phyloP scores from a whole-genome alignment of 2,329 filamentous ascomycete species.

The Ophiostoma pallidulum region DNA sequence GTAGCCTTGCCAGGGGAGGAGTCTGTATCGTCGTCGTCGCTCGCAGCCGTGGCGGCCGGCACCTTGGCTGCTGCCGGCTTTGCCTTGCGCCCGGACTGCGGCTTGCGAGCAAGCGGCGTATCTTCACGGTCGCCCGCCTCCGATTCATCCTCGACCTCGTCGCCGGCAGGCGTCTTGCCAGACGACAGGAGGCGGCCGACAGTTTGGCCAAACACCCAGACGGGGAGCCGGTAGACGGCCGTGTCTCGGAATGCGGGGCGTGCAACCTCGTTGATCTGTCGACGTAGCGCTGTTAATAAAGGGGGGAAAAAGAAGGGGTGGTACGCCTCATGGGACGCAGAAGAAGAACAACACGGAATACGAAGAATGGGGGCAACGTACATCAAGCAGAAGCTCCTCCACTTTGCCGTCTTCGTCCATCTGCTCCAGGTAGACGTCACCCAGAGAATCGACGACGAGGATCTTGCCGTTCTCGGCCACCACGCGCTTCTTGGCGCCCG shows the following conservation, averaged over 20 bases:
- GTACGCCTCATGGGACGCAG: too few species aligned
- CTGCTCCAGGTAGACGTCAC: conserved; percentile 93
- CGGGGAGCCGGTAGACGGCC: conserved; percentile 67
- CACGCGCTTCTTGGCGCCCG: conserved; percentile 76
- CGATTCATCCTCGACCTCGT: conserved; percentile 28
- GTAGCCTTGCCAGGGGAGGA: conserved; percentile 42
- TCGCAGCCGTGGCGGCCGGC: conserved; percentile 16
- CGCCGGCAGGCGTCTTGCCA: conserved; percentile 26
- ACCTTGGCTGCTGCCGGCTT: neutral
- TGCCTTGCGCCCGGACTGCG: neutral
- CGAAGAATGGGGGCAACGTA: conserved; percentile 37
- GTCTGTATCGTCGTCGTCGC: conserved; percentile 33
- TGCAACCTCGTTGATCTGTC: conserved; percentile 66
- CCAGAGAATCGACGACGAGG: conserved; percentile 80
- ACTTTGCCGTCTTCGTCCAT: conserved; percentile 76
- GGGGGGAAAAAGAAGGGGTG: neutral
- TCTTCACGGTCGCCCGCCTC: conserved; percentile 27
- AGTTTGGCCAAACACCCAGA: conserved; percentile 57
- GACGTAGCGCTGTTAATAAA: neutral
- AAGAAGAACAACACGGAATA: neutral
- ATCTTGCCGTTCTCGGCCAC: conserved; percentile 93
- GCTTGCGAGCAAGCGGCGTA: conserved; percentile 1
- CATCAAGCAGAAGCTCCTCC: conserved; percentile 78
- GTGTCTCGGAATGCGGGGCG: conserved; percentile 74
- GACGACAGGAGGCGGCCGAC: conserved; percentile 40